These are phyloP conservation scores for Paramyrothecium sp. DNA, from an alignment of 2,329 filamentous ascomycete genomes.

Conservation along the genomic window DNA sequence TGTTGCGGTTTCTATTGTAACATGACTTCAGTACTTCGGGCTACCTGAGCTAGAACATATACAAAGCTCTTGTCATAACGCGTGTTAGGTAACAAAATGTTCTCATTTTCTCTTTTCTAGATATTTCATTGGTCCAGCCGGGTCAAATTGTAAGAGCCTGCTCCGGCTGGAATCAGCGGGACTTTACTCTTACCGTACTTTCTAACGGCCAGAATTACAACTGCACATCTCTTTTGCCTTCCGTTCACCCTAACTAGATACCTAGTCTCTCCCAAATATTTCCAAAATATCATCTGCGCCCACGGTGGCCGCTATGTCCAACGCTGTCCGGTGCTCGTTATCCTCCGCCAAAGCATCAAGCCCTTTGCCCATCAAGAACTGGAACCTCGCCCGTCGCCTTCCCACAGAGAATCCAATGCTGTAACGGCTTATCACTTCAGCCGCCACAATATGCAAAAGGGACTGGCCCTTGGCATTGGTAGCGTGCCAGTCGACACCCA, in stretches of 20 bases:
- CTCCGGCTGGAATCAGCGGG: background rate
- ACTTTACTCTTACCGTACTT: background rate
- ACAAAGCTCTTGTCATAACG: too few relatives aligned
- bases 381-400: background rate
- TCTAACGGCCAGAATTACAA: too few relatives aligned
- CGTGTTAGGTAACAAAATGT: too few relatives aligned
- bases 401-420: background rate
- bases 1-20: too few relatives aligned
- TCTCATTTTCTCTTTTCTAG: background rate
- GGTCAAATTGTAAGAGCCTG: background rate
- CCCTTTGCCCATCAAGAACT: background rate
- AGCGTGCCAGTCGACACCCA: background rate
- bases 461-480: background rate
- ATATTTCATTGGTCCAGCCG: background rate
- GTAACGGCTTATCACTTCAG: background rate
- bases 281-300: background rate
- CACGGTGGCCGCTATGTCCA: background rate
- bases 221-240: background rate
- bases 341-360: background rate
- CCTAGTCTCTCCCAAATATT: background rate
- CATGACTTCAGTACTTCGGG: too few relatives aligned
- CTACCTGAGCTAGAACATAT: too few relatives aligned
- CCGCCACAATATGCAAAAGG: background rate
- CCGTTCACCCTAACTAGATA: conserved; percentile 40
- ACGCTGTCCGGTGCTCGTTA: background rate